Conservation (phyloP, 306 rosid species). For the Ziziphus jujuba region DNA sequence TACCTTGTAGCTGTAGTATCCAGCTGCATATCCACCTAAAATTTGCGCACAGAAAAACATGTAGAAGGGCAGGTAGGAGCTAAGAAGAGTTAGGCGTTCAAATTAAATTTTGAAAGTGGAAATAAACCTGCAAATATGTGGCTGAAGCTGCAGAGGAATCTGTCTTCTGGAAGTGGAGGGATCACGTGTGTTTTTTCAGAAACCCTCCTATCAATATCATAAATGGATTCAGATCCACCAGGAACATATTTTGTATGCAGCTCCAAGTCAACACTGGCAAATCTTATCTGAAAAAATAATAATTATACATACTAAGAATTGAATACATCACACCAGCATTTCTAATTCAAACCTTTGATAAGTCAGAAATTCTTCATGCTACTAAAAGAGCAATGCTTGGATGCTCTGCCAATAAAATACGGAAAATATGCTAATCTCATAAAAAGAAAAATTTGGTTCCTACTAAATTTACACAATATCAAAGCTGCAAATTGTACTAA, state of each 20-base stretch:
- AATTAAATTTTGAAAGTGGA: constrained; percentile 12
- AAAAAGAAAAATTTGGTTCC: not conserved
- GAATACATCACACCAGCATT: not conserved
- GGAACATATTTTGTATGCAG: constrained; percentile 78
- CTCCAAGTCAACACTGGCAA: constrained; percentile 83
- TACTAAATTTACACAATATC: constrained; percentile 29
- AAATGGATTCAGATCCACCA: constrained; percentile 73
- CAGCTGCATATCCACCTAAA: constrained; percentile 92
- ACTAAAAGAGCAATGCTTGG: too few relatives aligned
- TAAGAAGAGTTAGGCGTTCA: constrained; percentile 9
- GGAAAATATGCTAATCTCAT: not conserved
- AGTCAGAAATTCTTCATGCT: not conserved
- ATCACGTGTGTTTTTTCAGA: constrained; percentile 72
- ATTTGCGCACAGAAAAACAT: constrained; percentile 14
- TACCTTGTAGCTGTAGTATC: constrained; percentile 99
- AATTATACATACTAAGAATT: not conserved
- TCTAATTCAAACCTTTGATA: constrained; percentile 1
- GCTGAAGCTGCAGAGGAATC: constrained; percentile 88
- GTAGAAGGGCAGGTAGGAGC: constrained; percentile 1
- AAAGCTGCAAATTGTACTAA: constrained; percentile 37
- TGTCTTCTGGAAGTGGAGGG: constrained; percentile 89
- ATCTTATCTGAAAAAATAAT: constrained; percentile 76
- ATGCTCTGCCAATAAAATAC: too few relatives aligned
- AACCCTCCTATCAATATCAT: constrained; percentile 77
- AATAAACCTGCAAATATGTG: constrained; percentile 91